Conservation (phyloP, 78 protist species). For the Dictyostelium purpureum region DNA sequence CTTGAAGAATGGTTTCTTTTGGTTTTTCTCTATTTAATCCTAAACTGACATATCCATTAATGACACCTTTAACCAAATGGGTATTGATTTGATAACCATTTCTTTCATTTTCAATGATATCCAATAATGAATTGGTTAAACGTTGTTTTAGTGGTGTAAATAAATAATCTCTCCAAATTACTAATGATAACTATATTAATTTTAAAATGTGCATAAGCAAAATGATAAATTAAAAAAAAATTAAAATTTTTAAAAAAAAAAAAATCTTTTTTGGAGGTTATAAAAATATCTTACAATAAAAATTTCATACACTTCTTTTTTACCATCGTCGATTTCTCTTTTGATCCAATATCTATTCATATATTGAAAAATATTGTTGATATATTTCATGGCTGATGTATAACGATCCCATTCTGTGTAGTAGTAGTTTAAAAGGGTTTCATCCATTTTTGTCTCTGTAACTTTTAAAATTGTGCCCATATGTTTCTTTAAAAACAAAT, state of each 20-base stretch:
- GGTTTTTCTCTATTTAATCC: slow-evolving; percentile 80
- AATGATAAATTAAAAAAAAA: background rate
- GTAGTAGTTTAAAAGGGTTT: slow-evolving; percentile 65
- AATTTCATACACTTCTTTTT: slow-evolving; percentile 81
- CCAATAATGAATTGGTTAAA: slow-evolving; percentile 80
- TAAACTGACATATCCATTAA: slow-evolving; percentile 82
- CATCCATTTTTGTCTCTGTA: slow-evolving; percentile 75
- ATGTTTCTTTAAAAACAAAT: slow-evolving; percentile 46
- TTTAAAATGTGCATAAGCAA: background rate
- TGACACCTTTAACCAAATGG: slow-evolving; percentile 67
- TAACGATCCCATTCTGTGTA: slow-evolving; percentile 83
- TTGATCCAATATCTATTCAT: slow-evolving; percentile 89
- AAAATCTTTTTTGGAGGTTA: background rate
- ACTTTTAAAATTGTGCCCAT: slow-evolving; percentile 74
- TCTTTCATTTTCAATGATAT: slow-evolving; percentile 83
- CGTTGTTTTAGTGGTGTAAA: slow-evolving; percentile 80
- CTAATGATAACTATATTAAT: slow-evolving; percentile 73
- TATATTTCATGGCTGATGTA: slow-evolving; percentile 76
- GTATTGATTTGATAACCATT: slow-evolving; percentile 86
- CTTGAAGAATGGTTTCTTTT: slow-evolving; percentile 77
- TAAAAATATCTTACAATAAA: slow-evolving; percentile 40
- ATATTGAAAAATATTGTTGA: slow-evolving; percentile 82
- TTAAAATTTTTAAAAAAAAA: background rate
- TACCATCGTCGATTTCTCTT: slow-evolving; percentile 84
- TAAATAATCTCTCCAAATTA: slow-evolving; percentile 85